Evolutionary conservation across 768 basidiomycete species (phyloP).

Genomic region (Agrocybe pediades): DNA sequence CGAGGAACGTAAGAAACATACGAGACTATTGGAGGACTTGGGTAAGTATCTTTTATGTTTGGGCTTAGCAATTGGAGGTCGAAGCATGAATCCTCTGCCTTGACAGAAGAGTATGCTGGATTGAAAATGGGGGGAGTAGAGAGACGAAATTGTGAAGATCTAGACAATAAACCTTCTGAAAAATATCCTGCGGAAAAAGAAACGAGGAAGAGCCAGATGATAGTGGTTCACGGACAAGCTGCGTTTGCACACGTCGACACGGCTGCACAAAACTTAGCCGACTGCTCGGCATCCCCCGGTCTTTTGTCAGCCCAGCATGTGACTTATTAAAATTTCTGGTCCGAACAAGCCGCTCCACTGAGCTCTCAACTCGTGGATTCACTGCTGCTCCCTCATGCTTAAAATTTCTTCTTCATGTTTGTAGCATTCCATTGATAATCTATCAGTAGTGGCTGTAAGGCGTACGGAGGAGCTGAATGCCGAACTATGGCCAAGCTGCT

Average conservation of each 20-base stretch:
- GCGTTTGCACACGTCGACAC: slow-evolving; percentile 27
- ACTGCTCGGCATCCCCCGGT: slow-evolving; percentile 8
- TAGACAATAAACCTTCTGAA: slow-evolving; percentile 24
- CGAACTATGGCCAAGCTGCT: background rate
- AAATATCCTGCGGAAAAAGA: slow-evolving; percentile 13
- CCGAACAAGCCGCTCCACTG: no score
- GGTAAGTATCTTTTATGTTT: slow-evolving; percentile 62
- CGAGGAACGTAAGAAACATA: slow-evolving; percentile 28
- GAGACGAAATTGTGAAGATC: slow-evolving; percentile 67
- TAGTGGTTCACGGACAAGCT: slow-evolving; percentile 28
- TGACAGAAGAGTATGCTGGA: slow-evolving; percentile 58
- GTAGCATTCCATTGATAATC: no score
- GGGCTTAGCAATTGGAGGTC: slow-evolving; percentile 76
- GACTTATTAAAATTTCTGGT: background rate
- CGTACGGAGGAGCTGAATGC: no score
- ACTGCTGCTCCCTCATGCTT: no score
- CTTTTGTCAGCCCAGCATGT: slow-evolving; percentile 9
- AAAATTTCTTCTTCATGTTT: no score
- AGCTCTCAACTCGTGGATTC: background rate
- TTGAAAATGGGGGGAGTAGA: slow-evolving; percentile 42
- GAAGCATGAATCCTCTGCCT: slow-evolving; percentile 92
- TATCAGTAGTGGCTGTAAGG: no score
- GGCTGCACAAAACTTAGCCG: slow-evolving; percentile 22
- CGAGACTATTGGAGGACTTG: slow-evolving; percentile 54
- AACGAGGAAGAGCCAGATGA: slow-evolving; percentile 24